Conservation (phyloP, 2,329 filamentous ascomycete species). For the Calonectria pteridis region DNA sequence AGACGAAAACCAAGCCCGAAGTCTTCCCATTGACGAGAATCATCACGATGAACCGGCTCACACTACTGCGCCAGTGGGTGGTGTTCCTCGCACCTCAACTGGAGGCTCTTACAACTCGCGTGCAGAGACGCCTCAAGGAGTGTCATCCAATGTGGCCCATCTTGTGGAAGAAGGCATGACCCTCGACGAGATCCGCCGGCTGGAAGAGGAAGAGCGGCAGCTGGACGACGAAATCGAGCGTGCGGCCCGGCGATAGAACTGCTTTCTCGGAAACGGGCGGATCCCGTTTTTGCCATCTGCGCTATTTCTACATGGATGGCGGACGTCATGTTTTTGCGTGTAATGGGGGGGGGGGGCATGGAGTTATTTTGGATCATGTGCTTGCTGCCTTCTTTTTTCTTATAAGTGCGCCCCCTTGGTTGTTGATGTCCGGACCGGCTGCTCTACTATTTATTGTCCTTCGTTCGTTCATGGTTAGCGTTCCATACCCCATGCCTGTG, state of each 20-base stretch:
- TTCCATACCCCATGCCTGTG: slow-evolving; percentile 18
- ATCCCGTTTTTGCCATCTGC: slow-evolving; percentile 8
- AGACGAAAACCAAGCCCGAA: slow-evolving; percentile 52
- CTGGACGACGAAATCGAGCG: slow-evolving; percentile 69
- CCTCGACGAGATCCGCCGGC: slow-evolving; percentile 64
- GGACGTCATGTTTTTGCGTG: slow-evolving; percentile 27
- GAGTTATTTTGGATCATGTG: slow-evolving; percentile 39
- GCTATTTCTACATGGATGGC: slow-evolving; percentile 11
- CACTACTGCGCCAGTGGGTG: neutral
- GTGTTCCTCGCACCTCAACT: slow-evolving; percentile 31
- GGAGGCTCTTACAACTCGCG: slow-evolving; percentile 31
- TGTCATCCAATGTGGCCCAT: slow-evolving; percentile 59
- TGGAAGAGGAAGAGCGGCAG: slow-evolving; percentile 70
- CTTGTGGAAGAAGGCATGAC: slow-evolving; percentile 73
- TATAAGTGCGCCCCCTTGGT: slow-evolving; percentile 9
- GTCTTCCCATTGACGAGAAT: slow-evolving; percentile 36
- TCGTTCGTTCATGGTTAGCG: slow-evolving; percentile 31
- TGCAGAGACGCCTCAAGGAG: slow-evolving; percentile 46
- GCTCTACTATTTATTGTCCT: slow-evolving; percentile 27
- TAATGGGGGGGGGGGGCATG: slow-evolving; percentile 35
- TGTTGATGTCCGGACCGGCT: slow-evolving; percentile 23
- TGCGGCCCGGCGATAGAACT: slow-evolving; percentile 47
- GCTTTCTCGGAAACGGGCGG: slow-evolving; percentile 16
- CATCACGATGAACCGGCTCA: slow-evolving; percentile 23
- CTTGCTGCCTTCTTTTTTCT: slow-evolving; percentile 24